phyloP scores from a whole-genome alignment of 805 yeast genomes.

The Priceomyces haplophilus region DNA sequence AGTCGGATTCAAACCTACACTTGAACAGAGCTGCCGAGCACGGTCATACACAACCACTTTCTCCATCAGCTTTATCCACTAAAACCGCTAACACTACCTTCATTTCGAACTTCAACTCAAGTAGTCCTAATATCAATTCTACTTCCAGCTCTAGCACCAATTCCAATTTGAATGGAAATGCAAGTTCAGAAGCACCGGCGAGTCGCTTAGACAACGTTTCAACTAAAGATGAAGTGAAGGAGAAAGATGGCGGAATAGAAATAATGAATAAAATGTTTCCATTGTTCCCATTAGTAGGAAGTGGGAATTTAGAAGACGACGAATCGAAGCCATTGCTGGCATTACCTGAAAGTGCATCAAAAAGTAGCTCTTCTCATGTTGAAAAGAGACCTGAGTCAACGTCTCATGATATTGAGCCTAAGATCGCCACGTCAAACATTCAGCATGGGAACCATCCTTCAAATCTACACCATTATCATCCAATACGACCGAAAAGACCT shows the following conservation, averaged over 20 bases:
- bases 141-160: no score
- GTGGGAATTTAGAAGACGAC: slow-evolving; percentile 33
- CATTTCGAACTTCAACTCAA: no score
- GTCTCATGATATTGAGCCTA: not conserved
- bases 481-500: slow-evolving; percentile 33
- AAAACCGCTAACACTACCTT: slow-evolving; percentile 3
- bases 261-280: slow-evolving; percentile 35
- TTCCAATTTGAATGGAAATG: not conserved
- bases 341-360: slow-evolving; percentile 16
- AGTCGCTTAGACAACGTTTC: slow-evolving; percentile 8
- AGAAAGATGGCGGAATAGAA: not conserved
- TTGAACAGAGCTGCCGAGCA: not conserved
- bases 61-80: slow-evolving; percentile 1
- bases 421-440: not conserved
- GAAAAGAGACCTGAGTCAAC: slow-evolving; percentile 1
- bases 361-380: not conserved
- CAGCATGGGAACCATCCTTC: not conserved
- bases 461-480: slow-evolving; percentile 16
- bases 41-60: not conserved
- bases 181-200: not conserved
- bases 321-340: slow-evolving; percentile 34
- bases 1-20: slow-evolving; percentile 4
- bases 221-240: slow-evolving; percentile 5
- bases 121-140: no score
- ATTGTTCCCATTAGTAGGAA: slow-evolving; percentile 41